A percentile compares a stretch with the other conserved stretches of the same genome.
Conservation (phyloP, 1,139 yeast species). For the Debaryomyces sp. region DNA sequence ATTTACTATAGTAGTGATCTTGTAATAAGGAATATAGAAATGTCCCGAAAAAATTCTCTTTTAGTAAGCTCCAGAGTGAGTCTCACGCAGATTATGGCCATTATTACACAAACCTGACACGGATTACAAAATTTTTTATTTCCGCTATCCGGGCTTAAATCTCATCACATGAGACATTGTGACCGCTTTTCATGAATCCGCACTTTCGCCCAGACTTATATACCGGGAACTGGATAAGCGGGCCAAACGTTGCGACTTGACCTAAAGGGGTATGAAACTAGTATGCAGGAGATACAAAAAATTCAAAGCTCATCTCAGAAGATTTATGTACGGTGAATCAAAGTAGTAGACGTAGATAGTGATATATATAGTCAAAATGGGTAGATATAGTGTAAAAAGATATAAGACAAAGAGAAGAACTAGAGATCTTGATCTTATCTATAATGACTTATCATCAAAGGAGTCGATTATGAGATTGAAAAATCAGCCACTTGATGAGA, state of each 20-base stretch:
- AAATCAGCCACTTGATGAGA: slow-evolving; percentile 86
- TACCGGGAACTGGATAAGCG: background rate
- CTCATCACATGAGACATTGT: background rate
- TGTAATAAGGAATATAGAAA: background rate
- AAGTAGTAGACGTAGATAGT: background rate
- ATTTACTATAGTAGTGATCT: slow-evolving; percentile 3
- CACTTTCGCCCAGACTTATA: background rate
- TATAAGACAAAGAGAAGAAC: slow-evolving; percentile 84
- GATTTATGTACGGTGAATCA: background rate
- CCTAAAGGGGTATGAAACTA: background rate
- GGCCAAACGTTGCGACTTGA: background rate
- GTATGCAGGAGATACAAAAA: slow-evolving; percentile 6
- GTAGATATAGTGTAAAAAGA: slow-evolving; percentile 75
- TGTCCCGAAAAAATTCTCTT: slow-evolving; percentile 9
- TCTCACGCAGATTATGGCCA: background rate
- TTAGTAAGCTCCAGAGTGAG: slow-evolving; percentile 4
- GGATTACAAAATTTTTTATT: background rate
- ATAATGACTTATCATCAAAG: slow-evolving; percentile 68
- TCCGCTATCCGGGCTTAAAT: background rate
- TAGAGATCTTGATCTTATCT: slow-evolving; percentile 82
- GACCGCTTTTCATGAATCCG: background rate
- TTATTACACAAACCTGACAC: slow-evolving; percentile 2
- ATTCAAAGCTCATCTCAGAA: slow-evolving; percentile 6
- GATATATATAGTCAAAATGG: slow-evolving; percentile 51
- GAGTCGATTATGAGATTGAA: slow-evolving; percentile 65